Conservation (phyloP, 768 basidiomycete species). For the Mycena leptocephala region DNA sequence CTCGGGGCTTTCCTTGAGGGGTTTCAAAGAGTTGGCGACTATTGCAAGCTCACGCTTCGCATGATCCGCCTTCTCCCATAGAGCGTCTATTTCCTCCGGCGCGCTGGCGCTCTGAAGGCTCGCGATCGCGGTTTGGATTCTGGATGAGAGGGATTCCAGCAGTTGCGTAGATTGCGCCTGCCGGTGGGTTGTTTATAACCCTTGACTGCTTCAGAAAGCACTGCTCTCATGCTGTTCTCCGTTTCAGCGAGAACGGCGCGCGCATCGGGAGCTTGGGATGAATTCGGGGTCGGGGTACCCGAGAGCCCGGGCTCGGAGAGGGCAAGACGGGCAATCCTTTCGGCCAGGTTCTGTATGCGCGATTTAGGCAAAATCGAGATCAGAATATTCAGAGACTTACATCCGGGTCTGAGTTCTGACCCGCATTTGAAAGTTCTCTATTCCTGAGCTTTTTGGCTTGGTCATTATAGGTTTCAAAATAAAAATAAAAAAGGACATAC, state of each 20-base stretch:
- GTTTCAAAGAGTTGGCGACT: conserved; percentile 3
- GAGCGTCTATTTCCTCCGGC: not conserved
- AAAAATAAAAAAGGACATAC: not conserved
- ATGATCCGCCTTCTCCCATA: conserved; percentile 4
- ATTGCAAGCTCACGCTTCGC: not conserved
- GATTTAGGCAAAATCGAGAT: not conserved
- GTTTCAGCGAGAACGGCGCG: not conserved
- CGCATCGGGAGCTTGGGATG: not conserved
- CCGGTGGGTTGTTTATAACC: conserved; percentile 3
- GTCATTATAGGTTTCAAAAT: not conserved
- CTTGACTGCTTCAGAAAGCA: not conserved
- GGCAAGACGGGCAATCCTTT: not conserved
- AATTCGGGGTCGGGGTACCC: not conserved
- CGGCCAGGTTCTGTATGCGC: not conserved
- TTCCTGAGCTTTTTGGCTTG: not conserved
- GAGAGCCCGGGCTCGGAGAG: not conserved
- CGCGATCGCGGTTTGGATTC: not conserved
- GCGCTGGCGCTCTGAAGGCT: not conserved
- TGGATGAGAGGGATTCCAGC: not conserved
- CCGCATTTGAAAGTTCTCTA: not conserved
- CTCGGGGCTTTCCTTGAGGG: not conserved
- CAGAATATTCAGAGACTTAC: not conserved
- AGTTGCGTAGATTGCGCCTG: not conserved
- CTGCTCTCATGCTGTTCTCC: not conserved
- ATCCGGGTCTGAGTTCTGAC: not conserved